Evolutionary conservation across 768 basidiomycete species (phyloP), one percentile per base, ranked within the genome.

Genomic region (Plicaturopsis crispa): DNA sequence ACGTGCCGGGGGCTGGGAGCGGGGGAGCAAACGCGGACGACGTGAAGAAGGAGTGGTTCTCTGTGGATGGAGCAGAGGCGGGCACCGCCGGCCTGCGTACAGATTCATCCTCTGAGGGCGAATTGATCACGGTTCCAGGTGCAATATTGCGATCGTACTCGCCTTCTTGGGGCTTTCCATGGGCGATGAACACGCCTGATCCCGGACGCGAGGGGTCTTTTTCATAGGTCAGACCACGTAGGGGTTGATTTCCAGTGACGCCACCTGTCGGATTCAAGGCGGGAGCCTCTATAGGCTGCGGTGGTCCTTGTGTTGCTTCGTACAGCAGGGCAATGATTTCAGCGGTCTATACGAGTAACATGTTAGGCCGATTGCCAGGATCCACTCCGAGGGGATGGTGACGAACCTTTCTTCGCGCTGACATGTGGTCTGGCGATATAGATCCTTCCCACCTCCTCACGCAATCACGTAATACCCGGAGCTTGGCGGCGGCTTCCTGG

Each of bases 351-450:
- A 28, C 8, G 14, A n/a, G 35, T 34, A 16, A 35, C 38, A 46
- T 8, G 26, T 8, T 14, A 28, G 26, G 26, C 26, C 24, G 41
- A 43, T 31, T 24, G 37, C 19, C 39, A 40, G 24, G 14, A 26
- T 42, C 32, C 39, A 41, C 31, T 41, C 13, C 22, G 34, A 38
- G 36, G 40, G 42, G 52, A 58, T 42, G 40, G 38, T 47, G 47
- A 62, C 72, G 48, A 45, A 69, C 89, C 81, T 94, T 94, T 47
- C 91, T 79, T 62, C 91, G 76, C 14, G 86, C 81, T 30, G 86
- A 89, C 89, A 93, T 93, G 61, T 97, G 92, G 48, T 96, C 92
- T 34, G 86, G 83, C 42, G 84, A 86, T 42, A 92, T 73, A 1
- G 85, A 74, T 39, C 69, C 75, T 58, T 94, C 93, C 91, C 92